A percentile compares a stretch with the other conserved stretches of the same genome.
These are phyloP conservation scores for Kodamaea jinghongensis DNA, from an alignment of 805 yeast genomes.

Conservation along the genomic window DNA sequence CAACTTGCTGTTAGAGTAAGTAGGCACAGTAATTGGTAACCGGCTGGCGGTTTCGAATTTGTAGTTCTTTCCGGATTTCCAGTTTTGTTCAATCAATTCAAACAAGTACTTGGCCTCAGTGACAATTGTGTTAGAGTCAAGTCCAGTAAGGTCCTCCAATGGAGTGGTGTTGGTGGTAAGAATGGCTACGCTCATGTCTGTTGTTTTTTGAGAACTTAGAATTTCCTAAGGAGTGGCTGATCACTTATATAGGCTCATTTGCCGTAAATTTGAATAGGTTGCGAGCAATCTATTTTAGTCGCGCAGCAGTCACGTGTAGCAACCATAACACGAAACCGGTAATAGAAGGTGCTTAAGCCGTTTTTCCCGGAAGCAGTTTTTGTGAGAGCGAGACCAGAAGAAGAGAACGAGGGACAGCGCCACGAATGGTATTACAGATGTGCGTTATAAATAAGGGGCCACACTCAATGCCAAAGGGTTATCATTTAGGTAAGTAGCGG, in stretches of 20 bases:
- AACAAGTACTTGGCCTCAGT: constrained; percentile 13
- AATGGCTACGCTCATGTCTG: constrained; percentile 10
- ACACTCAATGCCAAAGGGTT: too few relatives aligned
- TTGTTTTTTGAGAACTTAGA: background rate
- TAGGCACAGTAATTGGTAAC: constrained; percentile 13
- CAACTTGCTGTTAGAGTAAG: constrained; percentile 11
- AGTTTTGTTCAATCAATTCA: constrained; percentile 12
- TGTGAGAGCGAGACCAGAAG: too few relatives aligned
- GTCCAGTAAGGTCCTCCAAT: constrained; percentile 11
- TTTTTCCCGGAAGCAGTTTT: too few relatives aligned
- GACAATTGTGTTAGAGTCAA: constrained; percentile 11
- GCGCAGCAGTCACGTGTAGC: constrained; percentile 3
- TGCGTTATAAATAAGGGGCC: too few relatives aligned
- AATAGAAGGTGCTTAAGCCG: too few relatives aligned
- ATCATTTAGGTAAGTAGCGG: too few relatives aligned
- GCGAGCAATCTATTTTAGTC: constrained; percentile 2
- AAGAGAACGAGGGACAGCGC: too few relatives aligned
- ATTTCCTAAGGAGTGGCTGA: background rate
- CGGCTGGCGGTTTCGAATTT: constrained; percentile 10
- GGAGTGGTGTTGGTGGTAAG: constrained; percentile 13
- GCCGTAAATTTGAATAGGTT: background rate
- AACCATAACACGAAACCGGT: background rate
- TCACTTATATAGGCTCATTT: background rate
- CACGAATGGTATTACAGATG: too few relatives aligned
- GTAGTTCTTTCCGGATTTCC: constrained; percentile 13